These are phyloP conservation scores for Cucumis cinereus DNA, from an alignment of 306 rosid genomes.

Conservation along the genomic window DNA sequence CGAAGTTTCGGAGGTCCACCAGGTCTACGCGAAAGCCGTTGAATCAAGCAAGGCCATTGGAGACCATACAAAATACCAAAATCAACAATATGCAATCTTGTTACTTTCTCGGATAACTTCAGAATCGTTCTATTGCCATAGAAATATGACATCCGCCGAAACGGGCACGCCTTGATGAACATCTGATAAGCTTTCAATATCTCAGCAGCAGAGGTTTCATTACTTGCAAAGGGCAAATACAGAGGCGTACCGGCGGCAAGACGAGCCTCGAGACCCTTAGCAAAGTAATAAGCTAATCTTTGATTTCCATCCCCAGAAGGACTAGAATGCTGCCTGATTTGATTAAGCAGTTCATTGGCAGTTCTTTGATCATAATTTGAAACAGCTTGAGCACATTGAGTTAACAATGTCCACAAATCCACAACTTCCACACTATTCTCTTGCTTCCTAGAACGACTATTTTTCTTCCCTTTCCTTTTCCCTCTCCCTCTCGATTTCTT, in stretches of 20 bases:
- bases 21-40: slow-evolving; percentile 16
- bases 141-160: slow-evolving; percentile 11
- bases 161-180: slow-evolving; percentile 25
- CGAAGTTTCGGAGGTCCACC: slow-evolving; percentile 32
- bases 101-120: slow-evolving; percentile 11
- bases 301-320: slow-evolving; percentile 25
- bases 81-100: slow-evolving; percentile 24
- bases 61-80: slow-evolving; percentile 32
- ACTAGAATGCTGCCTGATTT: slow-evolving; percentile 22
- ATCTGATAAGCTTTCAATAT: slow-evolving; percentile 19
- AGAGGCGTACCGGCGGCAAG: slow-evolving; percentile 16
- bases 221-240: slow-evolving; percentile 10
- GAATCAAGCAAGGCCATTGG: slow-evolving; percentile 39
- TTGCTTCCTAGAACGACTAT: background rate
- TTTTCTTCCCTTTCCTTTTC: background rate
- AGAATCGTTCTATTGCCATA: slow-evolving; percentile 20
- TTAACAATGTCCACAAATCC: slow-evolving; percentile 27
- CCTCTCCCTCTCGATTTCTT: slow-evolving; percentile 14
- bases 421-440: slow-evolving; percentile 10
- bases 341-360: slow-evolving; percentile 14
- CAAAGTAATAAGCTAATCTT: slow-evolving; percentile 31
- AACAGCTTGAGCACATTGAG: slow-evolving; percentile 29
- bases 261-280: slow-evolving; percentile 27
- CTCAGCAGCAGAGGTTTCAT: slow-evolving; percentile 20
- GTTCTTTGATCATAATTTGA: slow-evolving; percentile 13